These are phyloP conservation scores for Phytophthora ramorum DNA, from an alignment of 352 stramenopile genomes.

Conservation along the genomic window DNA sequence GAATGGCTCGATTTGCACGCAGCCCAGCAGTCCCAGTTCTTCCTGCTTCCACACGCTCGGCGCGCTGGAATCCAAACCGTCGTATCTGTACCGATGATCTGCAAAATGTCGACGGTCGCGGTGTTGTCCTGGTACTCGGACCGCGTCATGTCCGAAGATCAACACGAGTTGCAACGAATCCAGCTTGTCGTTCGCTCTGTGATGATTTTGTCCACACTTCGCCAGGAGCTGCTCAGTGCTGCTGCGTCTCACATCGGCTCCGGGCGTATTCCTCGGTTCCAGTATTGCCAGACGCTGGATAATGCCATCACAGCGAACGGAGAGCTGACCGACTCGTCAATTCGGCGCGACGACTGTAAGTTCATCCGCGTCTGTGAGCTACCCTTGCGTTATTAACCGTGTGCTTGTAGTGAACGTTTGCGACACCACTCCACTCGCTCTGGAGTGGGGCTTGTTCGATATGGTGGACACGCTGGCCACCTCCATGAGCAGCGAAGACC, in stretches of 20 bases:
- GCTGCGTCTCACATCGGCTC: conserved; percentile 30
- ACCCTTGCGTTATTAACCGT: conserved; percentile 11
- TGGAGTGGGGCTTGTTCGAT: conserved; percentile 81
- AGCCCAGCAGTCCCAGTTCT: conserved; percentile 72
- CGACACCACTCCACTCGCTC: conserved; percentile 64
- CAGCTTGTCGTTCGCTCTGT: conserved; percentile 76
- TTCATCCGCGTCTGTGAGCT: conserved; percentile 3
- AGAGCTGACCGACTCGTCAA: conserved; percentile 55
- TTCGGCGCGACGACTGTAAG: conserved; percentile 58
- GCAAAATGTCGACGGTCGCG: conserved; percentile 81
- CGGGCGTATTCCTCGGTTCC: conserved; percentile 65
- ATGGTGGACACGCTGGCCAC: conserved; percentile 68
- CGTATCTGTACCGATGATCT: conserved; percentile 82
- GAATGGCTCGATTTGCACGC: conserved; percentile 68
- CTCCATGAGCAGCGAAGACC: conserved; percentile 88
- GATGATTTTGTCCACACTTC: conserved; percentile 65
- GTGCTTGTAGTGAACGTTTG: conserved; percentile 54
- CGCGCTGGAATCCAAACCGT: conserved; percentile 69
- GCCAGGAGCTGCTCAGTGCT: conserved; percentile 52
- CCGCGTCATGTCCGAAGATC: conserved; percentile 57
- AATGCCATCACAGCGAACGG: conserved; percentile 77
- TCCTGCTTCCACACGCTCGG: conserved; percentile 73
- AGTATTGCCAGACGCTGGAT: conserved; percentile 82
- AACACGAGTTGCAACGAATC: conserved; percentile 70
- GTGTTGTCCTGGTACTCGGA: conserved; percentile 86